A percentile compares a stretch with the other conserved stretches of the same genome.
These are phyloP conservation scores for Xylariaceae sp. DNA, from an alignment of 2,329 filamentous ascomycete species.

Conservation along the genomic window DNA sequence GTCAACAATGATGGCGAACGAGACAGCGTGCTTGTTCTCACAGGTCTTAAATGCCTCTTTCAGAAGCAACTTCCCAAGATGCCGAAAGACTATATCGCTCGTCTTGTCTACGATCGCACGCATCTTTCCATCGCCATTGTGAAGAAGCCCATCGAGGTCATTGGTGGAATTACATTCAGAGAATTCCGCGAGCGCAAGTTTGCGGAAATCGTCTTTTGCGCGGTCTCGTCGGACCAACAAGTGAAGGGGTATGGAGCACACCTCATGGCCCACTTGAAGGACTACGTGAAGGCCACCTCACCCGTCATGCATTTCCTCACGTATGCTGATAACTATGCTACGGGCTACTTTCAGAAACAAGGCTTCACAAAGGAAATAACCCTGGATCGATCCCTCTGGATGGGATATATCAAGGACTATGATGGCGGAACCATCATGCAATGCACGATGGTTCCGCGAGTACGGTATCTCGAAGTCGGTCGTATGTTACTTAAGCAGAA, in stretches of 20 bases:
- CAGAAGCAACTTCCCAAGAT: constrained; percentile 98
- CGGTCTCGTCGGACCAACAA: constrained; percentile 95
- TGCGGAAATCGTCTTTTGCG: constrained; percentile 97
- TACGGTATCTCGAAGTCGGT: constrained; percentile 87
- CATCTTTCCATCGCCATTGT: constrained; percentile 96
- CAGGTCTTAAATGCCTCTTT: constrained; percentile 94
- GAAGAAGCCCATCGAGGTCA: constrained; percentile 92
- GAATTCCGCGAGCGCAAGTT: constrained; percentile 90
- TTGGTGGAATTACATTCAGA: constrained; percentile 93
- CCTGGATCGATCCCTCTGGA: constrained; percentile 84
- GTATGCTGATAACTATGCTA: constrained; percentile 98
- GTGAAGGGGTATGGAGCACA: constrained; percentile 98
- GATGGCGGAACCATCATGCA: constrained; percentile 99
- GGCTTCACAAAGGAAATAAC: constrained; percentile 99
- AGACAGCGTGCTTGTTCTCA: constrained; percentile 89
- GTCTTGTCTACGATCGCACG: constrained; percentile 93
- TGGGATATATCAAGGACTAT: constrained; percentile 99
- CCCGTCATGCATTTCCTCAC: constrained; percentile 98
- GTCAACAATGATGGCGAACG: constrained; percentile 92
- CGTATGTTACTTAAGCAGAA: constrained; percentile 97
- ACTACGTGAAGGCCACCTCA: constrained; percentile 95
- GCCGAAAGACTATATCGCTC: constrained; percentile 98
- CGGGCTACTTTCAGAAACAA: constrained; percentile 98
- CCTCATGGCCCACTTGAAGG: constrained; percentile 95
- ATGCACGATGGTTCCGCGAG: constrained; percentile 91